These are phyloP conservation scores for Rhynchosporium secalis DNA, from an alignment of 2,329 filamentous ascomycete species.

Conservation along the genomic window DNA sequence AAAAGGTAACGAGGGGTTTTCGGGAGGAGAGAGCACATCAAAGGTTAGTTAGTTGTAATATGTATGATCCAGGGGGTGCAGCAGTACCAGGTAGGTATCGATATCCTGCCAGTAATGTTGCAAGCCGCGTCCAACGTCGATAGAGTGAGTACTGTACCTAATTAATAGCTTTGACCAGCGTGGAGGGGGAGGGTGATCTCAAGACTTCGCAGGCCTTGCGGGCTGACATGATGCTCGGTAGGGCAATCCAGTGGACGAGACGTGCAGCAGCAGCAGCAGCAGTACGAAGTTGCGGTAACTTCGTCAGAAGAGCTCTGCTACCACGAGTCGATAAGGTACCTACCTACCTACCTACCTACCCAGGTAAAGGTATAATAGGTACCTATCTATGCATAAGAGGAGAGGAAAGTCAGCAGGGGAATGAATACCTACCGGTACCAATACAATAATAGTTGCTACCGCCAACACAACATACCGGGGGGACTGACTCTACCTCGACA, in stretches of 20 bases:
- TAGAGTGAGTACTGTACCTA: no score
- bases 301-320: not conserved
- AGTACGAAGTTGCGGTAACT: slow-evolving; percentile 2
- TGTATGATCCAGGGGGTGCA: not conserved
- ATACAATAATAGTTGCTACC: no score
- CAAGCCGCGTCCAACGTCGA: not conserved
- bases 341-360: no score
- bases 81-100: no score
- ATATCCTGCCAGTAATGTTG: no score
- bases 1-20: not conserved
- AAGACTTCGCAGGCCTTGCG: not conserved
- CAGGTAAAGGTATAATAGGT: no score
- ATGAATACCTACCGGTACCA: not conserved
- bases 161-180: not conserved
- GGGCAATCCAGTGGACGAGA: not conserved
- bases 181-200: not conserved
- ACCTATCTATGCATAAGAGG: not conserved
- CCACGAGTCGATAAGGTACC: no score
- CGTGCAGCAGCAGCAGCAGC: not conserved
- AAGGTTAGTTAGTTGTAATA: not conserved
- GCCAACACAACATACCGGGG: no score
- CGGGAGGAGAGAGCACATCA: not conserved
- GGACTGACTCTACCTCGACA: no score
- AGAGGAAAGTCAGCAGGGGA: not conserved
- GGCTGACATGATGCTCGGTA: slow-evolving; percentile 10